phyloP scores from a whole-genome alignment of 1,139 yeast species.

The Sugiyamaella castrensis region DNA sequence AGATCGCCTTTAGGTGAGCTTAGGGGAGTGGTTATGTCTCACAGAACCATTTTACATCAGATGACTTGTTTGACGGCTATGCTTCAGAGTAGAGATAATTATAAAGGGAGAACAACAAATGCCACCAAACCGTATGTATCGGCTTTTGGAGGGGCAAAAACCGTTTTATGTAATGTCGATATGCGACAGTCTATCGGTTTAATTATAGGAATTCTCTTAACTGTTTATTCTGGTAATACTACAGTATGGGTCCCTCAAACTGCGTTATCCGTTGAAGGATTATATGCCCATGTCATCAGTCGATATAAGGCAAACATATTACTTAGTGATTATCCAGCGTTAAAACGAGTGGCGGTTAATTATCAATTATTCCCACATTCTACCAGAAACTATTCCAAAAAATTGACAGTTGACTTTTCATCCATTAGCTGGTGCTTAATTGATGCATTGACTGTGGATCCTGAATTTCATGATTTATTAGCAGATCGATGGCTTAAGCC shows the following conservation, averaged over 20 bases:
- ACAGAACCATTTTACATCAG: slow-evolving; percentile 82
- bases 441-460: slow-evolving; percentile 88
- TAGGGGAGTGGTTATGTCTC: slow-evolving; percentile 91
- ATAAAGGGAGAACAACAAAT: slow-evolving; percentile 34
- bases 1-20: slow-evolving; percentile 88
- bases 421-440: slow-evolving; percentile 86
- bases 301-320: slow-evolving; percentile 68
- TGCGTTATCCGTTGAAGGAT: slow-evolving; percentile 77
- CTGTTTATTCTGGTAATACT: slow-evolving; percentile 81
- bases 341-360: slow-evolving; percentile 89
- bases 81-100: slow-evolving; percentile 45
- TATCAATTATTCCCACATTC: slow-evolving; percentile 87
- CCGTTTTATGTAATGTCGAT: slow-evolving; percentile 71
- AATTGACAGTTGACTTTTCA: slow-evolving; percentile 73
- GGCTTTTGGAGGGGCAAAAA: slow-evolving; percentile 18
- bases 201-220: slow-evolving; percentile 73
- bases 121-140: neutral
- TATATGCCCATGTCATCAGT: slow-evolving; percentile 78
- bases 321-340: slow-evolving; percentile 83
- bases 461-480: slow-evolving; percentile 86
- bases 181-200: slow-evolving; percentile 85
- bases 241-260: slow-evolving; percentile 76
- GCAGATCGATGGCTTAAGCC: slow-evolving; percentile 93
- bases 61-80: slow-evolving; percentile 73
- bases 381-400: slow-evolving; percentile 76